Percentiles rank a stretch among this genome's conserved stretches.
phyloP scores from a whole-genome alignment of 129 eudicot species.

The Arctium minus region DNA sequence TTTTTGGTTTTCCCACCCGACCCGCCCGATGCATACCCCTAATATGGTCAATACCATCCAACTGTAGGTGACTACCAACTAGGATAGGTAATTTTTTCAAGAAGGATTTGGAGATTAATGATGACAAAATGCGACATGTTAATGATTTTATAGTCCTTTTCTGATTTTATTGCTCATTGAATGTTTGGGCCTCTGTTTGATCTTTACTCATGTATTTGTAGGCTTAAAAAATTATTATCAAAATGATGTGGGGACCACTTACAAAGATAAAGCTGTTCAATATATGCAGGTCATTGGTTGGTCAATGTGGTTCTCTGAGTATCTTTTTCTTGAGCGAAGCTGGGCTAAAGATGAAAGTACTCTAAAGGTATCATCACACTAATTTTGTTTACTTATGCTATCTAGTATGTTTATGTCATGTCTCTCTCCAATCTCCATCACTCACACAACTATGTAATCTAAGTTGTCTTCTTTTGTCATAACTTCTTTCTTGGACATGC shows the following conservation, averaged over 20 bases:
- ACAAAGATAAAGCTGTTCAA: background rate
- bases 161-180: background rate
- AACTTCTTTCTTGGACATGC: background rate
- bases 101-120: background rate
- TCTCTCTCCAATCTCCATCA: too few species aligned
- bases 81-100: background rate
- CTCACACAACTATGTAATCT: background rate
- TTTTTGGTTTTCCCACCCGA: too few species aligned
- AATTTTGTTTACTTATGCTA: background rate
- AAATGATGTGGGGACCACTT: background rate
- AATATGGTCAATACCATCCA: background rate
- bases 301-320: conserved; percentile 99
- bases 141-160: background rate
- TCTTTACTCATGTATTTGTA: background rate
- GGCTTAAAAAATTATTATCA: background rate
- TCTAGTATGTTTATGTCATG: background rate
- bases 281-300: conserved; percentile 87
- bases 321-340: conserved; percentile 90
- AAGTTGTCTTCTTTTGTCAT: conserved; percentile 44
- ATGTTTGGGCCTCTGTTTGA: background rate
- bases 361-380: conserved; percentile 59
- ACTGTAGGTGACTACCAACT: too few species aligned
- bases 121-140: background rate
- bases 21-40: too few species aligned
- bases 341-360: conserved; percentile 97